These are phyloP conservation scores for Ustilago xerochloae DNA, from an alignment of 1,284 basidiomycete genomes.

Conservation along the genomic window DNA sequence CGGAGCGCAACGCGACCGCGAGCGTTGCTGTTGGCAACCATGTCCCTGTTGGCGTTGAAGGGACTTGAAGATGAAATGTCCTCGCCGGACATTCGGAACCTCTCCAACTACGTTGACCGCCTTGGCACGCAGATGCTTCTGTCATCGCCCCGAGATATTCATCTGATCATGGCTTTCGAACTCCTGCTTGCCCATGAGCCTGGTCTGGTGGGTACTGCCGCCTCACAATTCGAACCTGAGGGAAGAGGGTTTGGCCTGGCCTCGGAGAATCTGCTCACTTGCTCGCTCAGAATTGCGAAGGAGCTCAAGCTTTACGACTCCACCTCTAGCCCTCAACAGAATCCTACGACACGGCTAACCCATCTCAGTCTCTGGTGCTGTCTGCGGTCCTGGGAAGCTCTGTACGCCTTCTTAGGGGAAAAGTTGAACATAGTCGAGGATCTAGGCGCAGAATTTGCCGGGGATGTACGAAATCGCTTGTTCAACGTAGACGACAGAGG, in stretches of 20 bases:
- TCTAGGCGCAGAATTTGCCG: neutral
- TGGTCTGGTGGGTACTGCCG: conserved; percentile 25
- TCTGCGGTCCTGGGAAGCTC: conserved; percentile 12
- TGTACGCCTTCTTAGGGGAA: conserved; percentile 14
- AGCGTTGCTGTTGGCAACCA: conserved; percentile 25
- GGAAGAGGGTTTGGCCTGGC: conserved; percentile 25
- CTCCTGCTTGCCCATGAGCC: conserved; percentile 33
- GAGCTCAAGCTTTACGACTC: conserved; percentile 18
- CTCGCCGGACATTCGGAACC: conserved; percentile 12
- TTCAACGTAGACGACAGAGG: conserved; percentile 18
- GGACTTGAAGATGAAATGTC: conserved; percentile 5
- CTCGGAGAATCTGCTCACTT: conserved; percentile 31
- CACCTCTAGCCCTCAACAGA: neutral
- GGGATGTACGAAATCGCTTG: neutral
- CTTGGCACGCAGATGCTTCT: conserved; percentile 26
- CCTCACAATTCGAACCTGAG: conserved; percentile 18
- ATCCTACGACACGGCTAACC: neutral
- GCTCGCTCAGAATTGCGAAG: conserved; percentile 21
- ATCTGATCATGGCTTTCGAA: conserved; percentile 30
- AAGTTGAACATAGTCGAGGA: conserved; percentile 1
- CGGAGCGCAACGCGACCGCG: conserved; percentile 2
- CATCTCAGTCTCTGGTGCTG: conserved; percentile 27
- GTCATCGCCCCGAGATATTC: conserved; percentile 18
- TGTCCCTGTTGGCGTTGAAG: conserved; percentile 14
- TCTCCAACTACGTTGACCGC: conserved; percentile 19